Base-by-base conservation (phyloP, 768 basidiomycete species). In the Albatrellus ellisii region DNA sequence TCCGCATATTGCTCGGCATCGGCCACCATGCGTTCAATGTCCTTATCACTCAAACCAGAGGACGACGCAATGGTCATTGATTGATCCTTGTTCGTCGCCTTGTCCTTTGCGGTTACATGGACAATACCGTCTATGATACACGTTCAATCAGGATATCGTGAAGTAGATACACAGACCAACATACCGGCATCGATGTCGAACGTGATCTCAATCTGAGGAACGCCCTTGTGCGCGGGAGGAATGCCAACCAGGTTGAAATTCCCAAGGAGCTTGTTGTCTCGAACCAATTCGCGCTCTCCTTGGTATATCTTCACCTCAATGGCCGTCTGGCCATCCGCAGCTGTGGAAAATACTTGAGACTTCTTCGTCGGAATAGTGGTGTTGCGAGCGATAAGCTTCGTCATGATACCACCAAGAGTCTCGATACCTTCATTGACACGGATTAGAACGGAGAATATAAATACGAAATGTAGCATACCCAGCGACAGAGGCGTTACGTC, bases 251-350 rank as follows among this genome's bases (percentile, higher is more conserved):
- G 85, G 67, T 97, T 95, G 82, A 99, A 99, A 71, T 97, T 94
- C 48, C 95, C 95, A 44, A 99, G 82, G 6, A 97, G 66, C 66
- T 98, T 99, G 79, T 98, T 98, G 69, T 98, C 95, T 42, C 86
- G 73, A 44, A 97, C 92, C 52, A 98, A 78, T 60, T 97, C 95
- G 68, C 95, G 92, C 70, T 99, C 95, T 56, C 95, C 95, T 67
- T 99, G 95, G 73, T 77, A 99, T 53, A 99, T 91, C 78, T 98
- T 98, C 62, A 99, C 94, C 62, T 98, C 92, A 51, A 99, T 97
- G 27, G 94, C 92, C n/a, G 86, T 94, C 65, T 99, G 95, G 40
- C 95, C 94, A 48, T 99, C 95, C 28, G 94, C 94, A 29, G 95
- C 94, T 12, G 95, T 99, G 4, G 94, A 98, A 75, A 99, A 98